Conservation (phyloP, 805 yeast species). For the Clavispora asparagi region DNA sequence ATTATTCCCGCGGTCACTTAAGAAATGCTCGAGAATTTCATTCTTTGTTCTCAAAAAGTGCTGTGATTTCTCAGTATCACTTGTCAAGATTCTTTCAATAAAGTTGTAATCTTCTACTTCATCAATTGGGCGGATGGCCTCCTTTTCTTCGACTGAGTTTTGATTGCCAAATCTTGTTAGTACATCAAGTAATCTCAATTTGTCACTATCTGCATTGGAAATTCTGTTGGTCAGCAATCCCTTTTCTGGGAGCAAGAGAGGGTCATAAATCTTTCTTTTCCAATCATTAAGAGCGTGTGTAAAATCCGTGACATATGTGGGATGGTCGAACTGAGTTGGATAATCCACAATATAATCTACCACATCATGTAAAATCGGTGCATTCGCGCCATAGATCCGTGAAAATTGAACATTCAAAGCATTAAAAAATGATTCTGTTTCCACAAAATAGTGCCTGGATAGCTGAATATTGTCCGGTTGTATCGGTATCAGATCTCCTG, state of each 20-base stretch:
- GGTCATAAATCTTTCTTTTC: slow-evolving; percentile 16
- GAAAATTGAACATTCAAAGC: slow-evolving; percentile 15
- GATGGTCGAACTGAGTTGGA: neutral
- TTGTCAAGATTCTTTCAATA: slow-evolving; percentile 12
- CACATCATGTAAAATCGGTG: slow-evolving; percentile 7
- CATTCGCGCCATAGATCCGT: slow-evolving; percentile 1
- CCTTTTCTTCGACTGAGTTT: slow-evolving; percentile 3
- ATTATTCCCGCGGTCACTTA: slow-evolving; percentile 19
- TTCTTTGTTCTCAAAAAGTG: slow-evolving; percentile 21
- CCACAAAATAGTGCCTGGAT: slow-evolving; percentile 20
- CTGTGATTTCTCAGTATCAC: slow-evolving; percentile 6
- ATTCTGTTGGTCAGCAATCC: neutral
- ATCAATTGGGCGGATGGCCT: slow-evolving; percentile 2
- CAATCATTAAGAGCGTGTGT: slow-evolving; percentile 22
- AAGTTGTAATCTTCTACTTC: slow-evolving; percentile 2
- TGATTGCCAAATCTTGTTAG: slow-evolving; percentile 27
- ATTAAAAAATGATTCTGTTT: slow-evolving; percentile 22
- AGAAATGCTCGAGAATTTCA: slow-evolving; percentile 19
- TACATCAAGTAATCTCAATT: slow-evolving; percentile 29
- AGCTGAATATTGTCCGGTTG: slow-evolving; percentile 20
- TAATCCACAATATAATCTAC: slow-evolving; percentile 7
- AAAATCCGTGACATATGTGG: slow-evolving; percentile 18
- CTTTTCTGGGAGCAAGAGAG: slow-evolving; percentile 12
- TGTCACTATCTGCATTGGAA: slow-evolving; percentile 21
- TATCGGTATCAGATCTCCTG: slow-evolving; percentile 15